Evolutionary conservation across 1,139 yeast genomes (phyloP).

Genomic region (Candida sp.): DNA sequence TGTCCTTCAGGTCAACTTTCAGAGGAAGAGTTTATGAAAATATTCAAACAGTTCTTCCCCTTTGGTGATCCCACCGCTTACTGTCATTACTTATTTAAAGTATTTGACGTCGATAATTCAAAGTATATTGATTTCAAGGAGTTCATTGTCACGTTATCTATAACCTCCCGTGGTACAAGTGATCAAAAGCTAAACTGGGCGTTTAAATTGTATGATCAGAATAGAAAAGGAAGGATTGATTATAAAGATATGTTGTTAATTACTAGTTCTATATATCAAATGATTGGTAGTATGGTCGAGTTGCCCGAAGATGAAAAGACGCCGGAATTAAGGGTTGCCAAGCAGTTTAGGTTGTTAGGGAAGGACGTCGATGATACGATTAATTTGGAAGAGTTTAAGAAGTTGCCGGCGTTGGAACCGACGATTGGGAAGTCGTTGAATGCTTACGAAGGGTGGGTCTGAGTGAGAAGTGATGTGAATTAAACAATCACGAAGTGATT

Average conservation of each 20-base stretch:
- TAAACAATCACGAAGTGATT: too few species aligned
- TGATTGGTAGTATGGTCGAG: constrained; percentile 95
- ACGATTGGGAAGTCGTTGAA: constrained; percentile 77
- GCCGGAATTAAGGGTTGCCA: constrained; percentile 83
- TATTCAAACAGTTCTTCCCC: constrained; percentile 95
- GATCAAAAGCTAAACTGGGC: constrained; percentile 90
- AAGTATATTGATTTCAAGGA: constrained; percentile 91
- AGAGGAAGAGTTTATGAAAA: constrained; percentile 84
- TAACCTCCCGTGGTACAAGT: constrained; percentile 83
- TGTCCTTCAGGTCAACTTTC: constrained; percentile 91
- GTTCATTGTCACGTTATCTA: constrained; percentile 82
- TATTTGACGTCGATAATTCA: constrained; percentile 79
- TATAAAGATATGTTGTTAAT: constrained; percentile 79
- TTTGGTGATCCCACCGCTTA: constrained; percentile 96
- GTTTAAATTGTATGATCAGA: constrained; percentile 81
- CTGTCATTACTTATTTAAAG: constrained; percentile 83
- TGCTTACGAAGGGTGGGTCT: constrained; percentile 77
- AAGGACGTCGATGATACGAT: constrained; percentile 64
- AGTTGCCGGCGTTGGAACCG: constrained; percentile 78
- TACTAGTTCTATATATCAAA: constrained; percentile 81
- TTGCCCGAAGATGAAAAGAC: constrained; percentile 90
- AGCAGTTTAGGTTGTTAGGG: constrained; percentile 72
- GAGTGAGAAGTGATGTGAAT: constrained; percentile 5
- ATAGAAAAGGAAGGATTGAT: constrained; percentile 69
- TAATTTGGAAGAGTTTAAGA: constrained; percentile 77